Conservation (phyloP, 495 filamentous ascomycete species). For the Podospora pseudopauciseta region DNA sequence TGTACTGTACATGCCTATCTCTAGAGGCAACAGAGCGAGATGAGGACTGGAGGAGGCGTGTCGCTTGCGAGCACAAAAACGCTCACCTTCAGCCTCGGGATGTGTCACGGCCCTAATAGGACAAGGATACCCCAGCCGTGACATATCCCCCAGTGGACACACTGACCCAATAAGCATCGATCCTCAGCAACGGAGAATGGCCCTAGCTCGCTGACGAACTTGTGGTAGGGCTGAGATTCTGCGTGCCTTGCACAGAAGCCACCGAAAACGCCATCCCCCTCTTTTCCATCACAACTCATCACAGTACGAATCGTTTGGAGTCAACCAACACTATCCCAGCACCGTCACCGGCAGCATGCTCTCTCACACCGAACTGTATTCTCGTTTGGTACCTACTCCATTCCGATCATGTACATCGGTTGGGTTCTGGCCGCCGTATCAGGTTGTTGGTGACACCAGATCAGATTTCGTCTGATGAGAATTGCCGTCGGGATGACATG, state of each 20-base stretch:
- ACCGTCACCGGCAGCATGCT: background rate
- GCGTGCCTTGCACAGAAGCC: background rate
- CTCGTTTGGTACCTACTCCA: background rate
- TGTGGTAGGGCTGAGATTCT: conserved; percentile 9
- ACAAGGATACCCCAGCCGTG: background rate
- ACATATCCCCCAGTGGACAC: background rate
- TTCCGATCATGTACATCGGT: background rate
- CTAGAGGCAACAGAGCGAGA: background rate
- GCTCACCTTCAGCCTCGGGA: background rate
- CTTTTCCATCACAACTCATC: background rate
- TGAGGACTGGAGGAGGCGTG: background rate
- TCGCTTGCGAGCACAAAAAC: background rate
- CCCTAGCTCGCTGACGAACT: background rate
- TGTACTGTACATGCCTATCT: background rate
- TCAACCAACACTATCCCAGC: background rate
- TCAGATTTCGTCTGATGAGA: conserved; percentile 5
- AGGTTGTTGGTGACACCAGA: background rate
- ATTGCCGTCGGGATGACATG: conserved; percentile 8
- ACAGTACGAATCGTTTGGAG: background rate
- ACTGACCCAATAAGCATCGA: background rate
- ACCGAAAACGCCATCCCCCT: background rate
- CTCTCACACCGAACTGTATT: background rate
- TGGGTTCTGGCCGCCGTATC: background rate
- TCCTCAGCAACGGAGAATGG: background rate
- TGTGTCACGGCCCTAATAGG: background rate